Percentiles rank a stretch among this genome's conserved stretches.
These are phyloP conservation scores for Apiospora kogelbergensis DNA, from an alignment of 2,329 filamentous ascomycete species.

Conservation along the genomic window DNA sequence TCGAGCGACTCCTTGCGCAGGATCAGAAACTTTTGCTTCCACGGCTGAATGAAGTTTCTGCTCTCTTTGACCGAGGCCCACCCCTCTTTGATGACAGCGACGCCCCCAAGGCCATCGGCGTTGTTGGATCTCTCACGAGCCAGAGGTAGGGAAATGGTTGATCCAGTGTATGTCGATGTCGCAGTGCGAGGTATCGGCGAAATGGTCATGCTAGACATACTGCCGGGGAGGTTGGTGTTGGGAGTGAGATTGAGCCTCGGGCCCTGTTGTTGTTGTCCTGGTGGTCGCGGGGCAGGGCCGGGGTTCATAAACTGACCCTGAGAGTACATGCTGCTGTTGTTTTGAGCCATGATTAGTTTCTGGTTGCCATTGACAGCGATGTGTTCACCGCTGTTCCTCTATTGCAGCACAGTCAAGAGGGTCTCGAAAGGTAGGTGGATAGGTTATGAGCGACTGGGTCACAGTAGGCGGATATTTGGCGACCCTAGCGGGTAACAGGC, in stretches of 20 bases:
- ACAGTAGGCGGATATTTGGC: slow-evolving; percentile 1
- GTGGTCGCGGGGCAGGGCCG: slow-evolving; percentile 88
- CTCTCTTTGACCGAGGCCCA: slow-evolving; percentile 90
- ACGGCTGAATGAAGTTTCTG: slow-evolving; percentile 76
- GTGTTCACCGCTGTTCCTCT: not conserved
- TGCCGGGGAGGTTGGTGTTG: slow-evolving; percentile 69
- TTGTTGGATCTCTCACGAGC: slow-evolving; percentile 59
- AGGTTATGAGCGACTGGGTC: not conserved
- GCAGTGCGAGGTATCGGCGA: slow-evolving; percentile 67
- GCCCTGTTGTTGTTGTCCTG: no score
- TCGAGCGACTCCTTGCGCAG: slow-evolving; percentile 90
- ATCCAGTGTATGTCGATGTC: slow-evolving; percentile 68
- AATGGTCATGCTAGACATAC: slow-evolving; percentile 77
- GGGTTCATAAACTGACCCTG: slow-evolving; percentile 89
- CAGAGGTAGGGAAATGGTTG: slow-evolving; percentile 72
- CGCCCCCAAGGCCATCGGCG: slow-evolving; percentile 64
- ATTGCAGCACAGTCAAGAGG: not conserved
- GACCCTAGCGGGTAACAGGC: slow-evolving; percentile 8
- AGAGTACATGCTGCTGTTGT: slow-evolving; percentile 56
- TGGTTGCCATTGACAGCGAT: not conserved
- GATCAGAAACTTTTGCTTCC: slow-evolving; percentile 91
- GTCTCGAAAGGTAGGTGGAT: not conserved
- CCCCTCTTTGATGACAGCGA: slow-evolving; percentile 77
- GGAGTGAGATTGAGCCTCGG: slow-evolving; percentile 80
- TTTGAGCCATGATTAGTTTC: slow-evolving; percentile 27